These are phyloP conservation scores for Grosmannia serpens DNA, from an alignment of 2,329 filamentous ascomycete species.

Conservation along the genomic window DNA sequence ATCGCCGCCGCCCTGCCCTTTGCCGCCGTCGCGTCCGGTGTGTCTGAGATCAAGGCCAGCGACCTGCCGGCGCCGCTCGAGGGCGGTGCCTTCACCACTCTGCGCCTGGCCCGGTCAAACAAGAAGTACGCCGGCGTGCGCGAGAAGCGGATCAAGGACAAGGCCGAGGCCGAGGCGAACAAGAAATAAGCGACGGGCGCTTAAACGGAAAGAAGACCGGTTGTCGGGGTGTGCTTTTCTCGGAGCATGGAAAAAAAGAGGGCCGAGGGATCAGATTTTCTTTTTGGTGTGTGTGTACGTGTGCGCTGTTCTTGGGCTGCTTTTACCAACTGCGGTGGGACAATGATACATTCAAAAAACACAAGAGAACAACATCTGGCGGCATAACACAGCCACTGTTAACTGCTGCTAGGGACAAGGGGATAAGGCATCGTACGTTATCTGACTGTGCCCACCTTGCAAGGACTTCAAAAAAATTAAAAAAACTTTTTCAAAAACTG, in stretches of 20 bases:
- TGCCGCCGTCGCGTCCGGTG: constrained; percentile 49
- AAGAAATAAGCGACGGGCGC: constrained; percentile 58
- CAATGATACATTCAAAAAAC: neutral
- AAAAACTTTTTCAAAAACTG: neutral
- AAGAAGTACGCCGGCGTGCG: constrained; percentile 70
- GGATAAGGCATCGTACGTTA: neutral
- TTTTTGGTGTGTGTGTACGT: neutral
- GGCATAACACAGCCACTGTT: neutral
- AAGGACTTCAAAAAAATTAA: neutral
- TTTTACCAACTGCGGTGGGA: neutral
- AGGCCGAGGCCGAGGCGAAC: constrained; percentile 68
- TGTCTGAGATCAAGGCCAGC: constrained; percentile 71
- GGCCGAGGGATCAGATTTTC: neutral
- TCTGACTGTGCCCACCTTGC: neutral
- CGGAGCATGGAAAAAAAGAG: neutral
- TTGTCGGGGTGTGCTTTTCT: neutral
- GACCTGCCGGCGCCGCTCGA: constrained; percentile 70
- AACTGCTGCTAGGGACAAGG: neutral
- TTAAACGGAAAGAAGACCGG: neutral
- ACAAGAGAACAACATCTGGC: neutral
- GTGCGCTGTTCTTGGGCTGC: neutral
- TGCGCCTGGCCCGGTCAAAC: constrained; percentile 76
- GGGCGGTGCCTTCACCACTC: constrained; percentile 66
- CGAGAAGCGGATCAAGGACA: constrained; percentile 89
- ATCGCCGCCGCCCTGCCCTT: constrained; percentile 59